Conservation (phyloP, 768 basidiomycete species). For the Porphyrellus cyaneotinctus region DNA sequence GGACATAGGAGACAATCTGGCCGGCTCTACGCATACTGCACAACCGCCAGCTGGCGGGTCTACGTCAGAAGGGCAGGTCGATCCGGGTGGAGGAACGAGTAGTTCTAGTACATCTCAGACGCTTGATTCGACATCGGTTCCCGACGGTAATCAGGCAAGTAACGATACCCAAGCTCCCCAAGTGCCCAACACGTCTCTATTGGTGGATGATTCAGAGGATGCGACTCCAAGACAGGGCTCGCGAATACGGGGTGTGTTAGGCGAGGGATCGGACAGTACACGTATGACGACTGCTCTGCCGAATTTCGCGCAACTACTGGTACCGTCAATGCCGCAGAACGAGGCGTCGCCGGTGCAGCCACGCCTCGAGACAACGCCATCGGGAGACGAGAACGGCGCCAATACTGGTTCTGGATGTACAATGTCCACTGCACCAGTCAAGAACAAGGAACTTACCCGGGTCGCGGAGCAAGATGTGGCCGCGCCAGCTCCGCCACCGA, state of each 20-base stretch:
- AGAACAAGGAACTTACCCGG: conserved; percentile 23
- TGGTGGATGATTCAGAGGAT: conserved; percentile 8
- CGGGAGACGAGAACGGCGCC: conserved; percentile 1
- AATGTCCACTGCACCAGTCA: not conserved
- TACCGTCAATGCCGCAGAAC: not conserved
- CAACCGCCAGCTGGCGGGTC: not conserved
- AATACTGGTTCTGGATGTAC: not conserved
- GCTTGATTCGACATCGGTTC: conserved; percentile 2
- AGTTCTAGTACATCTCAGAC: not conserved
- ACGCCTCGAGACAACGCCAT: conserved; percentile 8
- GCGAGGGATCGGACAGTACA: not conserved
- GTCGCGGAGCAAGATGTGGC: conserved; percentile 29
- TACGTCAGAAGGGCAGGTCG: conserved; percentile 10
- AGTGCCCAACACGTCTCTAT: not conserved
- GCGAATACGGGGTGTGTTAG: not conserved
- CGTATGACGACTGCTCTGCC: not conserved
- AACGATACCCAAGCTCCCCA: not conserved
- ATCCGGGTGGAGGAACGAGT: conserved; percentile 21
- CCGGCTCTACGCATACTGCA: not conserved
- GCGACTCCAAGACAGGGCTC: conserved; percentile 19
- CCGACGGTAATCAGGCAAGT: not conserved
- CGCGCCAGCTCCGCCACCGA: conserved; percentile 20
- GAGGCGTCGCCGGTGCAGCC: conserved; percentile 6
- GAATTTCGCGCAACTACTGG: not conserved
- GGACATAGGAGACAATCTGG: conserved; percentile 5